Evolutionary conservation across 1,284 basidiomycete species (phyloP).

Genomic region (Microbotryum violaceum): DNA sequence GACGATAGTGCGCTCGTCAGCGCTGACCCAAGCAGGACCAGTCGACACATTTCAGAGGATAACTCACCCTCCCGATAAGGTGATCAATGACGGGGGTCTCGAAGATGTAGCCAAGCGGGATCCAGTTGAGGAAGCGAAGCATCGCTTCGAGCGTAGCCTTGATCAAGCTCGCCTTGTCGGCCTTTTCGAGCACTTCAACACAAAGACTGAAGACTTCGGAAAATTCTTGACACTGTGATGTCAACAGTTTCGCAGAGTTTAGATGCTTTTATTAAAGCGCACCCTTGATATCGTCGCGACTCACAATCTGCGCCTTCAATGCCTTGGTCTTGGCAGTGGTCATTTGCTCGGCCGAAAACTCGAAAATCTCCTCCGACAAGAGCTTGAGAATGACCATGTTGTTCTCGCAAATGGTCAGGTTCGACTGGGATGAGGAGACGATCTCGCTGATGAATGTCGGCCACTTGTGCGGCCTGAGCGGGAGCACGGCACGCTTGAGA

Average conservation of each 20-base stretch:
- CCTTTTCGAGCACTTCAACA: conserved; percentile 92
- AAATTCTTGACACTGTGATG: conserved; percentile 75
- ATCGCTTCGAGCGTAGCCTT: conserved; percentile 93
- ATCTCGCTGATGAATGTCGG: conserved; percentile 96
- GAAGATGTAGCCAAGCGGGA: conserved; percentile 97
- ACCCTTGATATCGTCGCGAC: neutral
- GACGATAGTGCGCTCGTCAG: neutral
- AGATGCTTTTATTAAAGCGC: neutral
- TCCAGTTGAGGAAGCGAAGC: conserved; percentile 97
- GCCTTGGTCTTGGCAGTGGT: conserved; percentile 96
- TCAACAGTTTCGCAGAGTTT: neutral
- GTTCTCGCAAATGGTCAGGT: conserved; percentile 95
- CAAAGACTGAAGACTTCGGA: conserved; percentile 93
- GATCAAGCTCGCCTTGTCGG: conserved; percentile 93
- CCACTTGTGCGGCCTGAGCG: conserved; percentile 80
- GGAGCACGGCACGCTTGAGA: neutral
- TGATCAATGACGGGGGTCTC: conserved; percentile 97
- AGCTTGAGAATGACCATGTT: conserved; percentile 99
- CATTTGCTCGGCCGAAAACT: conserved; percentile 98
- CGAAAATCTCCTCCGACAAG: conserved; percentile 98
- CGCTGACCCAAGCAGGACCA: neutral
- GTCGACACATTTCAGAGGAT: neutral
- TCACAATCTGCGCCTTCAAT: conserved; percentile 83
- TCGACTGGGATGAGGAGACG: conserved; percentile 93
- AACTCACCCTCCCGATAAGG: conserved; percentile 72